Evolutionary conservation across 495 filamentous ascomycete species (phyloP).

Genomic region (Xylaria sp.): DNA sequence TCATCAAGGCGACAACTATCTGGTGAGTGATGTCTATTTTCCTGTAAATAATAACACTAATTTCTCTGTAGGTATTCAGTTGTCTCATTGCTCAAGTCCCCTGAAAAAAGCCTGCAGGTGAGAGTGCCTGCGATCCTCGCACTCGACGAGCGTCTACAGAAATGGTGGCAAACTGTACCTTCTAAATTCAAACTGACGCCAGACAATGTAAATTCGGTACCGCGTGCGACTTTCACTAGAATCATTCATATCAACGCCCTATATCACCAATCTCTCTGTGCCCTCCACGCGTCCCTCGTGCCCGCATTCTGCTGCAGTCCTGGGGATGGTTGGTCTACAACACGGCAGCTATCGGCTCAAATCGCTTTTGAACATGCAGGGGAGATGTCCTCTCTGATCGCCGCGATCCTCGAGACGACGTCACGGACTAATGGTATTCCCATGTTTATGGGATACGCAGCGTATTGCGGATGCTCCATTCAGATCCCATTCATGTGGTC

Average conservation of each 20-base stretch:
- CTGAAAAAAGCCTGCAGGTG: neutral
- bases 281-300: slow-evolving; percentile 11
- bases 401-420: neutral
- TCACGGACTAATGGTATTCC: neutral
- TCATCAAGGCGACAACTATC: slow-evolving; percentile 11
- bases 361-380: slow-evolving; percentile 10
- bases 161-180: slow-evolving; percentile 6
- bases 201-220: neutral
- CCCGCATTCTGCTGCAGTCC: neutral
- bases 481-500: slow-evolving; percentile 19
- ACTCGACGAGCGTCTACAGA: slow-evolving; percentile 9
- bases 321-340: neutral
- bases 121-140: neutral
- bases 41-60: neutral
- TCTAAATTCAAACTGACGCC: neutral
- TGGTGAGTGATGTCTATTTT: neutral
- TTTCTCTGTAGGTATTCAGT: slow-evolving; percentile 5
- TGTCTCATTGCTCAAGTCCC: neutral
- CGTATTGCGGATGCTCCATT: slow-evolving; percentile 16
- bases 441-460: slow-evolving; percentile 15
- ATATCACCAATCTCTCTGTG: slow-evolving; percentile 1
- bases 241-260: slow-evolving; percentile 9
- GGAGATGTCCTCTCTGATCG: slow-evolving; percentile 2
- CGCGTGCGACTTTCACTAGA: neutral
- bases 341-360: slow-evolving; percentile 8